A percentile compares a stretch with the other conserved stretches of the same genome.
Evolutionary conservation across 169 alveolate genomes (phyloP).

Genomic region (Plasmodium malariae): DNA sequence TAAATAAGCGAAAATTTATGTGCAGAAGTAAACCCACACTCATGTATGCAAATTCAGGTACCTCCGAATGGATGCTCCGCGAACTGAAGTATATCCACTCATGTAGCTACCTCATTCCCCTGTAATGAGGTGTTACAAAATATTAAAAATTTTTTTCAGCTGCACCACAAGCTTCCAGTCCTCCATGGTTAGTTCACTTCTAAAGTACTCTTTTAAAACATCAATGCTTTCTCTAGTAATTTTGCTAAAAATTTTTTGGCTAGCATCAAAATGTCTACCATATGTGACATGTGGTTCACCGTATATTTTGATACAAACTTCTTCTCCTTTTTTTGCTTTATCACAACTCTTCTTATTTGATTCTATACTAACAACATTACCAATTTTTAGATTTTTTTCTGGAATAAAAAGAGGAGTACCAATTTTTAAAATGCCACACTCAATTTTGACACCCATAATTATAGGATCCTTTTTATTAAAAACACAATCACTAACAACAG

Average conservation of each 20-base stretch:
- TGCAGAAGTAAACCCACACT: too few species aligned
- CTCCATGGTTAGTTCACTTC: slow-evolving; percentile 94
- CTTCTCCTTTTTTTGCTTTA: slow-evolving; percentile 94
- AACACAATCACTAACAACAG: slow-evolving; percentile 94
- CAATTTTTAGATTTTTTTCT: slow-evolving; percentile 94
- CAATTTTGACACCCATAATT: slow-evolving; percentile 96
- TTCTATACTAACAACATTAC: slow-evolving; percentile 96
- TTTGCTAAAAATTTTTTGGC: slow-evolving; percentile 89
- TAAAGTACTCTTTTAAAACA: slow-evolving; percentile 94
- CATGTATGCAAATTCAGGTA: too few species aligned
- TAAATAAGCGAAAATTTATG: too few species aligned
- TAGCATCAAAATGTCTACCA: slow-evolving; percentile 97
- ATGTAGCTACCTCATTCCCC: too few species aligned
- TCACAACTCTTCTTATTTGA: slow-evolving; percentile 93
- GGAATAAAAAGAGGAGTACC: slow-evolving; percentile 96
- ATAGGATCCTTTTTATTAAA: slow-evolving; percentile 98
- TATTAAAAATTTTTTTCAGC: slow-evolving; percentile 88
- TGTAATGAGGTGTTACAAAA: too few species aligned
- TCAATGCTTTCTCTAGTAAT: slow-evolving; percentile 96
- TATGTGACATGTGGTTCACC: slow-evolving; percentile 93
- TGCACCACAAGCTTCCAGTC: slow-evolving; percentile 96
- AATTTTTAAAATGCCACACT: slow-evolving; percentile 94
- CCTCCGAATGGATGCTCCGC: too few species aligned
- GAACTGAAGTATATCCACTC: too few species aligned
- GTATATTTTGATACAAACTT: slow-evolving; percentile 89